phyloP scores from a whole-genome alignment of 257 asterid species.

The Craterostigma plantagineum region DNA sequence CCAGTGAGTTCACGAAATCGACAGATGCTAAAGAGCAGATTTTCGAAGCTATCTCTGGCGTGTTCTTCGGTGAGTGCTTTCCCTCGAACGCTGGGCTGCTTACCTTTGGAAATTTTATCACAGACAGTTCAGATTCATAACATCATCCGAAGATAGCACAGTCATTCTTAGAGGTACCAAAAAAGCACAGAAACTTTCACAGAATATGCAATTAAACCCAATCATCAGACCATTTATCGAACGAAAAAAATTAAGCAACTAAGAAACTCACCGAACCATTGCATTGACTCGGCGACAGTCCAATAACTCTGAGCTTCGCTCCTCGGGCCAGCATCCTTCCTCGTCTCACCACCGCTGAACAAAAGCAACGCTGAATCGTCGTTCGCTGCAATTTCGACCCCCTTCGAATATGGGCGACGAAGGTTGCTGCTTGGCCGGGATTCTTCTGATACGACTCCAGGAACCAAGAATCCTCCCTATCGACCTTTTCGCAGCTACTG shows the following conservation, averaged over 20 bases:
- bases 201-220: no score
- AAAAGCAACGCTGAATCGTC: conserved; percentile 62
- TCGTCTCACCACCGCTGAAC: conserved; percentile 95
- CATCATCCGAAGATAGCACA: neutral
- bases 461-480: conserved; percentile 84
- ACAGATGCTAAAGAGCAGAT: conserved; percentile 75
- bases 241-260: neutral
- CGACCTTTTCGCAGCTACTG: conserved; percentile 75
- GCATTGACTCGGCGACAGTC: conserved; percentile 80
- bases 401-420: conserved; percentile 67
- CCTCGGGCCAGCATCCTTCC: conserved; percentile 88
- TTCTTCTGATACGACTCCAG: conserved; percentile 84
- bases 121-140: neutral
- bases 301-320: conserved; percentile 98
- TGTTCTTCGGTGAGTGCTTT: conserved; percentile 81
- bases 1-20: conserved; percentile 96
- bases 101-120: conserved; percentile 20
- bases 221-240: no score
- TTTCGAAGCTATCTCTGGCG: conserved; percentile 83
- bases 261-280: conserved; percentile 84
- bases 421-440: conserved; percentile 94
- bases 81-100: conserved; percentile 41
- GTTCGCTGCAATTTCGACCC: conserved; percentile 43
- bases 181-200: no score
- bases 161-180: no score